These are phyloP conservation scores for Trichoderma endophyticum DNA, from an alignment of 2,329 filamentous ascomycete genomes.

Conservation along the genomic window DNA sequence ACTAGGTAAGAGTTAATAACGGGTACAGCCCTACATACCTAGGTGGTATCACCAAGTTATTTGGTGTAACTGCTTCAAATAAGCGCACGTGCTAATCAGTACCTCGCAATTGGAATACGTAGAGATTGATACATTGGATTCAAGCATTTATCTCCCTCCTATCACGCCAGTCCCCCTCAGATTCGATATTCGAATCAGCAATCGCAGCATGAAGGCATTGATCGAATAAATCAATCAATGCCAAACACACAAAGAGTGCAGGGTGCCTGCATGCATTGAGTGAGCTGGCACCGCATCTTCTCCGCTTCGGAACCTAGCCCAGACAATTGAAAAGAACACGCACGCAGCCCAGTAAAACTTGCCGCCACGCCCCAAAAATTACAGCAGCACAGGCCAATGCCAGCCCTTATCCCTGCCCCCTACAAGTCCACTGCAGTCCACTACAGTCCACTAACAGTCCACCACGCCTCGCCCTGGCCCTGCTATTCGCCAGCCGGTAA, in stretches of 20 bases:
- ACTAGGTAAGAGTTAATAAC: neutral
- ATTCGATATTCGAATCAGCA: neutral
- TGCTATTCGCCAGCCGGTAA: constrained; percentile 10
- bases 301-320: neutral
- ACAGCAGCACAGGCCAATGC: neutral
- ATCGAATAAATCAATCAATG: neutral
- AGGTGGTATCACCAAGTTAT: neutral
- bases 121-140: neutral
- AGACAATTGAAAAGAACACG: neutral
- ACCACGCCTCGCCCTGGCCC: neutral
- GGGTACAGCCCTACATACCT: neutral
- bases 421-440: neutral
- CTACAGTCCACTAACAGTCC: neutral
- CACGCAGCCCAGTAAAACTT: neutral
- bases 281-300: neutral
- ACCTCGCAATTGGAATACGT: neutral
- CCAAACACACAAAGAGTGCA: neutral
- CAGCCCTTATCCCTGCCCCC: neutral
- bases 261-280: neutral
- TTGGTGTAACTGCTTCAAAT: neutral
- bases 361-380: neutral
- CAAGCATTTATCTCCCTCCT: neutral
- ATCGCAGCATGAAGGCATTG: neutral
- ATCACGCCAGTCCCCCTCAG: neutral
- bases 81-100: neutral